Conservation (phyloP, 192 early-diverging fungal genomes). For the Polychytrium aggregatum region DNA sequence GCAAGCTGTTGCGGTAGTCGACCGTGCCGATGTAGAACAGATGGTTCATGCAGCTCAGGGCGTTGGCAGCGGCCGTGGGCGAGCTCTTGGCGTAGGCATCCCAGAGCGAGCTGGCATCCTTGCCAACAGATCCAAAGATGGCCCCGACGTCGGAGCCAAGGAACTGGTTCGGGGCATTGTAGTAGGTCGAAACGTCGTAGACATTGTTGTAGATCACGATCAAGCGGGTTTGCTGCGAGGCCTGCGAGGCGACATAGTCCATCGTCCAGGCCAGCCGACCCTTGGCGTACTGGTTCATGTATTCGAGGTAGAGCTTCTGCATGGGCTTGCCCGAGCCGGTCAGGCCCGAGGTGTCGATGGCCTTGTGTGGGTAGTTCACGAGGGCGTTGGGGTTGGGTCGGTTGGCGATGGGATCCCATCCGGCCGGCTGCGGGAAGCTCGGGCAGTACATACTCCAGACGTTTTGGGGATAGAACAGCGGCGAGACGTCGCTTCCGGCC, state of each 20-base stretch:
- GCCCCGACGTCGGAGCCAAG: constrained; percentile 14
- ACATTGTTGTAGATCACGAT: constrained; percentile 44
- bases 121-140: constrained; percentile 22
- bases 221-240: constrained; percentile 12
- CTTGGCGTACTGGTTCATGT: constrained; percentile 40
- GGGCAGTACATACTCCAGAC: constrained; percentile 30
- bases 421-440: constrained; percentile 12
- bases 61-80: constrained; percentile 9
- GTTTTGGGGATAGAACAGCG: constrained; percentile 26
- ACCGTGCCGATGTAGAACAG: constrained; percentile 59
- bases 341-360: constrained; percentile 3
- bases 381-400: background rate
- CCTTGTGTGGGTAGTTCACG: background rate
- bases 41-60: constrained; percentile 60
- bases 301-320: constrained; percentile 29
- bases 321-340: too few relatives aligned
- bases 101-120: constrained; percentile 24
- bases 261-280: constrained; percentile 30
- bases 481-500: constrained; percentile 30
- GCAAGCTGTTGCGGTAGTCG: background rate
- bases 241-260: constrained; percentile 10
- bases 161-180: constrained; percentile 11
- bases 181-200: constrained; percentile 41
- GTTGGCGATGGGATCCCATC: constrained; percentile 17
- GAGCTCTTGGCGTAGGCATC: constrained; percentile 1